A percentile compares a stretch with the other conserved stretches of the same genome.
Evolutionary conservation across 1,284 basidiomycete genomes (phyloP).

Genomic region (Caloboletus firmus): DNA sequence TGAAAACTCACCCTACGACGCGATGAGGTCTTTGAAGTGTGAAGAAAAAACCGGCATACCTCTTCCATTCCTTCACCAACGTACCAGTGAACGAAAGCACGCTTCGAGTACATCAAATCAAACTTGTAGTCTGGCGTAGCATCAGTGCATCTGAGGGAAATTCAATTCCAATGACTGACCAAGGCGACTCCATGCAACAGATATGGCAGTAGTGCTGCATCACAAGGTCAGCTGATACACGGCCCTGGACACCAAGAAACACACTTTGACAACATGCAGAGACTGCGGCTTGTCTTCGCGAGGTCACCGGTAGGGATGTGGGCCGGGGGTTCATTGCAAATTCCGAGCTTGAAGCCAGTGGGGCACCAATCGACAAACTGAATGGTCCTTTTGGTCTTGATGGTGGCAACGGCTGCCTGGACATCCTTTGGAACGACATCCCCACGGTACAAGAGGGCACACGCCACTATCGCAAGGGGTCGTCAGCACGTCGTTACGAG

Average conservation of each 20-base stretch:
- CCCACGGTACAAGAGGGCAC: conserved; percentile 88
- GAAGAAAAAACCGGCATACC: conserved; percentile 32
- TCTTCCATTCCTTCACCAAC: conserved; percentile 99
- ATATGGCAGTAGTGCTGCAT: conserved; percentile 87
- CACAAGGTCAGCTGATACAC: conserved; percentile 9
- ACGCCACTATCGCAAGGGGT: conserved; percentile 61
- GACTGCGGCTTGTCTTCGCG: conserved; percentile 89
- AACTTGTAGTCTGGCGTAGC: conserved; percentile 86
- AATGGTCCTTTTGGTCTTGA: conserved; percentile 97
- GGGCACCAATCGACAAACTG: conserved; percentile 99
- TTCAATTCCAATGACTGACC: conserved; percentile 42
- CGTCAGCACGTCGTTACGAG: not conserved
- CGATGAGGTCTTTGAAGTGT: not conserved
- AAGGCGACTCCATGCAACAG: conserved; percentile 91
- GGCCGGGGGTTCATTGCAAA: conserved; percentile 95
- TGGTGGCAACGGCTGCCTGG: conserved; percentile 88
- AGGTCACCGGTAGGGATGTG: conserved; percentile 93
- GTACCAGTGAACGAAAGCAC: conserved; percentile 97
- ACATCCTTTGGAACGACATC: conserved; percentile 98
- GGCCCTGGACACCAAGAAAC: conserved; percentile 15
- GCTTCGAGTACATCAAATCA: conserved; percentile 96
- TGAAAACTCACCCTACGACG: conserved; percentile 82
- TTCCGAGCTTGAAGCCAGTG: conserved; percentile 95
- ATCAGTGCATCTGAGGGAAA: conserved; percentile 14
- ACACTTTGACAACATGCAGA: conserved; percentile 94